These are phyloP conservation scores for Hyphodiscus hymeniophilus DNA, from an alignment of 495 filamentous ascomycete species.

Conservation along the genomic window DNA sequence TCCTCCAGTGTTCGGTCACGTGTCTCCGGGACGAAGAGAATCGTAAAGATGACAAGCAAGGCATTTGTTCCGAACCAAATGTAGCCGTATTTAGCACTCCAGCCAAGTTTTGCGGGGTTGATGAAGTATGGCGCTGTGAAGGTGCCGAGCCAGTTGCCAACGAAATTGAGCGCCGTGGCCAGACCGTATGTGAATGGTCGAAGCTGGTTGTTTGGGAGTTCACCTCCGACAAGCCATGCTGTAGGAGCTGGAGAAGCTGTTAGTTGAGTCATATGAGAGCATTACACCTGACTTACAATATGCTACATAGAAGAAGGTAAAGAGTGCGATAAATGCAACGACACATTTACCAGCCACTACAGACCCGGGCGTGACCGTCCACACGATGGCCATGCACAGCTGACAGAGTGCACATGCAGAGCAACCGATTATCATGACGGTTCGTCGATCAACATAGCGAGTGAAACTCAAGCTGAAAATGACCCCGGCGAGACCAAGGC, in stretches of 20 bases:
- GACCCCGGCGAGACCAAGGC: no score
- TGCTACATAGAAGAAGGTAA: conserved; percentile 19
- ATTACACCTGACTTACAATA: background rate
- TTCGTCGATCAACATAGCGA: no score
- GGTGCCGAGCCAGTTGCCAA: conserved; percentile 46
- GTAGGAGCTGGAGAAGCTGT: conserved; percentile 40
- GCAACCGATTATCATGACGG: no score
- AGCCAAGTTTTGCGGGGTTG: conserved; percentile 45
- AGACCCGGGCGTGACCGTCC: no score
- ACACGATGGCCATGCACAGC: no score
- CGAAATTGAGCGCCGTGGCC: conserved; percentile 44
- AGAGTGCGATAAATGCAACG: no score
- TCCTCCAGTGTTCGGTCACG: conserved; percentile 64
- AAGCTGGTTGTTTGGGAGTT: conserved; percentile 47
- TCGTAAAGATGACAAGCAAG: no score
- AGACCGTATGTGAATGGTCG: conserved; percentile 50
- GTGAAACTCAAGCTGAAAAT: no score
- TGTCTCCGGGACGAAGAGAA: conserved; percentile 70
- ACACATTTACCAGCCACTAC: no score
- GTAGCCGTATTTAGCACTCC: conserved; percentile 39
- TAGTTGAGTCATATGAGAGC: background rate
- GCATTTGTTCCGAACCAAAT: no score
- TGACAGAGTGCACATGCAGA: no score
- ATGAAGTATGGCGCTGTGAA: conserved; percentile 57
- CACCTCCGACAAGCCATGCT: conserved; percentile 53